phyloP scores from a whole-genome alignment of 257 asterid genomes.

The Ophiorrhiza pumila region DNA sequence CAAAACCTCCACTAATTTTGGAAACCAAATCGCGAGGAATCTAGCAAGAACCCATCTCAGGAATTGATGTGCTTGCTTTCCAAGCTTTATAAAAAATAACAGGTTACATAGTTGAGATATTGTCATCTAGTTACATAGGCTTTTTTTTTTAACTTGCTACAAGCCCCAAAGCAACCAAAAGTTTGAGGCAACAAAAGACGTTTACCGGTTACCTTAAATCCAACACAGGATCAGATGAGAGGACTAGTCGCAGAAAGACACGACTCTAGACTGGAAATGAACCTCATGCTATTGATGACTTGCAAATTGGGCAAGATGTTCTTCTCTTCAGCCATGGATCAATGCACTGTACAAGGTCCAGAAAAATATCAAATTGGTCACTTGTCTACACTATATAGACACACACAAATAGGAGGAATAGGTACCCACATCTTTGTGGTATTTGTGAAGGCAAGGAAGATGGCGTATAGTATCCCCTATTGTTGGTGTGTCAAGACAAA shows the following conservation, averaged over 20 bases:
- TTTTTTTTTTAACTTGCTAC: not conserved
- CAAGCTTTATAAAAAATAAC: constrained; percentile 3
- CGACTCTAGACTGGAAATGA: not conserved
- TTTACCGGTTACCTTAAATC: constrained; percentile 1
- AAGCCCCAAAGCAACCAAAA: not conserved
- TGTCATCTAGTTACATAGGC: not conserved
- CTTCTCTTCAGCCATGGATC: constrained; percentile 93
- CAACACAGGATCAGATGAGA: not conserved
- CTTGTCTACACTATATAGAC: not conserved
- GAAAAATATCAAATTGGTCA: constrained; percentile 9
- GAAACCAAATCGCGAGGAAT: not conserved
- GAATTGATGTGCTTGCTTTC: constrained; percentile 2
- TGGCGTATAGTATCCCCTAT: constrained; percentile 76
- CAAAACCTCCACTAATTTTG: not conserved
- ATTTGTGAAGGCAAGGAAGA: constrained; percentile 94
- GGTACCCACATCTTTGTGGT: constrained; percentile 80
- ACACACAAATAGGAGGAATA: not conserved
- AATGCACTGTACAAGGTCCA: constrained; percentile 58
- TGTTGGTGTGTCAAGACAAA: constrained; percentile 84
- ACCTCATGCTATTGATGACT: constrained; percentile 60
- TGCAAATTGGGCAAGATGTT: constrained; percentile 86
- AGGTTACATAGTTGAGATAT: not conserved
- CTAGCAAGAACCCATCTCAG: not conserved
- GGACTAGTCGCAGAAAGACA: not conserved
- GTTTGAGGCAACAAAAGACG: not conserved